Evolutionary conservation across 1,284 basidiomycete species (phyloP), one percentile per base, ranked within the genome.

Genomic region (Microbotryum scabiosae): DNA sequence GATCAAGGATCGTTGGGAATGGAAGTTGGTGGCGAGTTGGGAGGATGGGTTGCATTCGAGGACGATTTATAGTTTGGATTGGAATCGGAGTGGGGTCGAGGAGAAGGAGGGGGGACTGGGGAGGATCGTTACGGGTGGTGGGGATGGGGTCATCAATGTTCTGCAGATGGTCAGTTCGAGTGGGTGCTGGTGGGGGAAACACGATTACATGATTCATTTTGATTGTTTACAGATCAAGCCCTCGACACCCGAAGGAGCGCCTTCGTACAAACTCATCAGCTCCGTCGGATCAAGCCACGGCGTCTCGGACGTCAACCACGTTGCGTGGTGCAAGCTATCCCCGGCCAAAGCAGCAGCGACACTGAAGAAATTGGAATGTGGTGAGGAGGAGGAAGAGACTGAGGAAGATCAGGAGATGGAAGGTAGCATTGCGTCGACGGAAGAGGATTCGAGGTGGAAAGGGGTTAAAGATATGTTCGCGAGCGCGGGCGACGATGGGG

Each of bases 401-500:
- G 59, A 62, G 51, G 59, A 63, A 3, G 63, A 71, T 16, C 70
- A 67, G 36, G 66, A 69, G 28, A 56, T 59, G 10, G 70, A 70
- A 30, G 71, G 70, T 54, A 14, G 16, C 5, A 4, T 5, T 41
- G 68, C 61, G 26, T 67, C 20, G 28, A 47, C 7, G 10, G 59
- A 57, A 48, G 54, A 54, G 21, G 62, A 62, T n/a, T 23, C 57
- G 51, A 44, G 64, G 61, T 71, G 68, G 64, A 44, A 45, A 16
- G 85, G 83, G 1, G 78, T 78, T 61, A 79, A 83, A 64, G 78
- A 85, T 67, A 61, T 90, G 4, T 76, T 92, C 5, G 87, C 86
- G 0, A 88, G 84, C 7, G 81, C 85, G 0, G 89, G 86, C 1
- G 90, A 93, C 67, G 90, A 92, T 71, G 86, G 87, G 5, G 73